Evolutionary conservation across 768 basidiomycete genomes (phyloP).

Genomic region (Pleurotus cornucopiae): DNA sequence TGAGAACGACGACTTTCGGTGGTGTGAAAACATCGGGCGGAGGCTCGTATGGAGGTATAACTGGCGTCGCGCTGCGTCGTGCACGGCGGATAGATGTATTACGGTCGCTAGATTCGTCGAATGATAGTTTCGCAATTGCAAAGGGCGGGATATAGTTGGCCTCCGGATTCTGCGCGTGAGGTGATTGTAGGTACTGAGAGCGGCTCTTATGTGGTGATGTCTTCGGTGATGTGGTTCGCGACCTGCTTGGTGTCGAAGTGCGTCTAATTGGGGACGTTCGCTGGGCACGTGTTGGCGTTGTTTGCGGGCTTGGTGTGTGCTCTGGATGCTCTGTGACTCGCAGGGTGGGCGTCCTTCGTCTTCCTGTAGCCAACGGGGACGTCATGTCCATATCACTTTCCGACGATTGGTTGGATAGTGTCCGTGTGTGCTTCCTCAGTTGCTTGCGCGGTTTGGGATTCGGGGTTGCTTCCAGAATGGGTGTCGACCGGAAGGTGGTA

Average conservation of each 20-base stretch:
- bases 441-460: constrained; percentile 63
- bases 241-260: constrained; percentile 1
- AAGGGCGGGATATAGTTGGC: constrained; percentile 43
- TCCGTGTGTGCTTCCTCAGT: constrained; percentile 17
- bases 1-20: constrained; percentile 55
- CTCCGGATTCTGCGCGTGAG: constrained; percentile 43
- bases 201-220: constrained; percentile 21
- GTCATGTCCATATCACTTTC: constrained; percentile 1
- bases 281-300: constrained; percentile 19
- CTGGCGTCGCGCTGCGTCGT: constrained; percentile 49
- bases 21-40: constrained; percentile 68
- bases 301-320: constrained; percentile 11
- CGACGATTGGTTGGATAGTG: constrained; percentile 15
- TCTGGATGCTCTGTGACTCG: constrained; percentile 3
- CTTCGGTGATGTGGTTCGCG: not conserved
- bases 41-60: constrained; percentile 57
- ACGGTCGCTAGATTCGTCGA: not conserved
- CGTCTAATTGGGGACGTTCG: constrained; percentile 11
- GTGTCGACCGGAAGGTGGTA: constrained; percentile 9
- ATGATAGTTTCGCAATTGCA: constrained; percentile 15
- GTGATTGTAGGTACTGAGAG: constrained; percentile 27
- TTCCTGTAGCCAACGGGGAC: not conserved
- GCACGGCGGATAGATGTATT: constrained; percentile 11
- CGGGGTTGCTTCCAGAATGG: constrained; percentile 41
- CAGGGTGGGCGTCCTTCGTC: not conserved